These are phyloP conservation scores for Chondrus crispus DNA, from an alignment of 23 red algal species.

Conservation along the genomic window DNA sequence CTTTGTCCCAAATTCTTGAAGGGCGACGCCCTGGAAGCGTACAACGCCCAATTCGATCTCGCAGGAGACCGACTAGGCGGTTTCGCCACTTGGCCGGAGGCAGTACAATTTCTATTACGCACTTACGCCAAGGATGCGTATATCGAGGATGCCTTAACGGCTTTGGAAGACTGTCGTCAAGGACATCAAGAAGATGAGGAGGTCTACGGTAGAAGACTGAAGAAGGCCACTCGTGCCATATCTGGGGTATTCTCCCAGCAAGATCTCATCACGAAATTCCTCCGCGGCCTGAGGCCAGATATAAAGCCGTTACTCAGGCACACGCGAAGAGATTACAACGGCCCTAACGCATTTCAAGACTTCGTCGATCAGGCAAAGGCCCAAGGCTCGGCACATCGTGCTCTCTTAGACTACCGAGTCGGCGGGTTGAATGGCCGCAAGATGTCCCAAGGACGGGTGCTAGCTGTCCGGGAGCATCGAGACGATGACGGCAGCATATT, in stretches of 20 bases:
- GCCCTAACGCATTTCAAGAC: background rate
- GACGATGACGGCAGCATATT: too few relatives aligned
- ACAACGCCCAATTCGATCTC: background rate
- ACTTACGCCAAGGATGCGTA: background rate
- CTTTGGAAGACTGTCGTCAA: background rate
- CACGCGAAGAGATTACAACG: background rate
- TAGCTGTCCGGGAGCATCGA: too few relatives aligned
- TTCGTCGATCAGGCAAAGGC: background rate
- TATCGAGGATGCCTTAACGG: background rate
- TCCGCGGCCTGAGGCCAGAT: background rate
- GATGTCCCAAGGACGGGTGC: too few relatives aligned
- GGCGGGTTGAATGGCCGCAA: too few relatives aligned
- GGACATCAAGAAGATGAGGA: background rate
- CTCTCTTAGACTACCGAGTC: too few relatives aligned
- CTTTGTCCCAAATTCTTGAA: background rate
- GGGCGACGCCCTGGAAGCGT: background rate
- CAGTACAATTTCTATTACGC: background rate
- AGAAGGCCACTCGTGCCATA: background rate
- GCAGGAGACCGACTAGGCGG: background rate
- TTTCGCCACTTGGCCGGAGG: background rate
- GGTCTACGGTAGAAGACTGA: background rate
- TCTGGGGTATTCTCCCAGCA: background rate
- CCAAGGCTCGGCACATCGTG: background rate
- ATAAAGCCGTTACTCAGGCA: background rate
- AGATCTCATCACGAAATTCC: background rate